Percentiles rank a stretch among this genome's conserved stretches.
phyloP scores from a whole-genome alignment of 2,329 filamentous ascomycete species.

The Trichoderma lentiforme region DNA sequence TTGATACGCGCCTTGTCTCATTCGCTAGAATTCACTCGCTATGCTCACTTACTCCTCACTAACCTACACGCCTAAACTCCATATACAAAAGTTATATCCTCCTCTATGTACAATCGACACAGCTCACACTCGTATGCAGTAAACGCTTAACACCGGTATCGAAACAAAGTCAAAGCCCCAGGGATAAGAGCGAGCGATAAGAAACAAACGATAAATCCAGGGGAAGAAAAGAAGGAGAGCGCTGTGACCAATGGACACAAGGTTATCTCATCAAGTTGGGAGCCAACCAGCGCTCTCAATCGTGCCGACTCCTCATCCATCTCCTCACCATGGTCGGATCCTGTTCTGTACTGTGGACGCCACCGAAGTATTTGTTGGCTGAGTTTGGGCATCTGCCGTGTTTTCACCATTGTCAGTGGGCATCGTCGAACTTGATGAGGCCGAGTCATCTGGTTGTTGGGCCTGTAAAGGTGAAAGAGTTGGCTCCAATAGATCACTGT shows the following conservation, averaged over 20 bases:
- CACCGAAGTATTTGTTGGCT: background rate
- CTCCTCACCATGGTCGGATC: conserved; percentile 11
- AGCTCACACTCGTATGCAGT: background rate
- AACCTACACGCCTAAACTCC: background rate
- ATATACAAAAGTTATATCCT: background rate
- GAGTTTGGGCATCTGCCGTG: background rate
- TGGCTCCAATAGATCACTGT: background rate
- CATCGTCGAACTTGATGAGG: background rate
- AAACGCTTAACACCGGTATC: background rate
- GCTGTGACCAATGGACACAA: background rate
- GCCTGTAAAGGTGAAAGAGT: background rate
- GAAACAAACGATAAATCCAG: background rate
- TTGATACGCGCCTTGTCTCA: background rate
- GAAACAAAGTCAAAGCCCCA: background rate
- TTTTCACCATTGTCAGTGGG: background rate
- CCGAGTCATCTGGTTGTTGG: background rate
- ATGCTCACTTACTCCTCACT: background rate
- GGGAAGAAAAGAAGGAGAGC: background rate
- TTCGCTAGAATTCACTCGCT: background rate
- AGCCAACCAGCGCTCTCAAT: background rate
- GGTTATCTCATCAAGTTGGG: background rate
- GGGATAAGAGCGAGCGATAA: background rate
- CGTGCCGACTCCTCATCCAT: background rate
- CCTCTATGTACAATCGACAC: background rate
- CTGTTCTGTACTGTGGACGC: background rate